phyloP scores from a whole-genome alignment of 2,329 filamentous ascomycete species.

The Didymella arachidicola region DNA sequence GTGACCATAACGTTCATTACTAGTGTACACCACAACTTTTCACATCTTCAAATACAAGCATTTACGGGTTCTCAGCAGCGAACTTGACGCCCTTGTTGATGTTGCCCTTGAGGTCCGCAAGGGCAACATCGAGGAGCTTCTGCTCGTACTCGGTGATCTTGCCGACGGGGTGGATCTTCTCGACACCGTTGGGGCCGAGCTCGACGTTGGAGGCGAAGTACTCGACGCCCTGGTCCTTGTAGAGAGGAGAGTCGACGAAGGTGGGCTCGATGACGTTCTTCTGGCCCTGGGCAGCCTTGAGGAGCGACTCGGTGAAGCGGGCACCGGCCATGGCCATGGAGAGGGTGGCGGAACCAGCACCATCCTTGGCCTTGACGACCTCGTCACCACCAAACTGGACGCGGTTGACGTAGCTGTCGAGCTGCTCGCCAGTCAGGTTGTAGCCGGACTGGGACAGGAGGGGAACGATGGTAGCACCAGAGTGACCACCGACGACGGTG shows the following conservation, averaged over 20 bases:
- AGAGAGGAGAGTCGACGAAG: slow-evolving; percentile 95
- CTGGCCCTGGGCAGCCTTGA: slow-evolving; percentile 91
- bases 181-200: slow-evolving; percentile 94
- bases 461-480: slow-evolving; percentile 96
- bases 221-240: slow-evolving; percentile 97
- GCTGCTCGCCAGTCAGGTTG: slow-evolving; percentile 79
- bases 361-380: slow-evolving; percentile 99
- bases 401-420: slow-evolving; percentile 82
- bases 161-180: slow-evolving; percentile 90
- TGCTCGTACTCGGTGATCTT: slow-evolving; percentile 85
- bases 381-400: slow-evolving; percentile 99
- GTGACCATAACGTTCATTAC: slow-evolving; percentile 32
- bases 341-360: slow-evolving; percentile 93
- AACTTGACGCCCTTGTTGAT: slow-evolving; percentile 87
- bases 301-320: slow-evolving; percentile 85
- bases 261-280: slow-evolving; percentile 95
- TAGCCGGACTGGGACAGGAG: slow-evolving; percentile 94
- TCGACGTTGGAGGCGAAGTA: slow-evolving; percentile 97
- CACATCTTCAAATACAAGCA: not conserved
- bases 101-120: slow-evolving; percentile 88
- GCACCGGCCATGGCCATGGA: slow-evolving; percentile 98
- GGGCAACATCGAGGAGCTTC: slow-evolving; percentile 84
- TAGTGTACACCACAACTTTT: slow-evolving; percentile 37
- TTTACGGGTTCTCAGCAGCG: slow-evolving; percentile 64
- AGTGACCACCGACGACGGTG: slow-evolving; percentile 96